Evolutionary conservation across 371 early-diverging fungal genomes (phyloP).

Genomic region (Mucor plumbeus): DNA sequence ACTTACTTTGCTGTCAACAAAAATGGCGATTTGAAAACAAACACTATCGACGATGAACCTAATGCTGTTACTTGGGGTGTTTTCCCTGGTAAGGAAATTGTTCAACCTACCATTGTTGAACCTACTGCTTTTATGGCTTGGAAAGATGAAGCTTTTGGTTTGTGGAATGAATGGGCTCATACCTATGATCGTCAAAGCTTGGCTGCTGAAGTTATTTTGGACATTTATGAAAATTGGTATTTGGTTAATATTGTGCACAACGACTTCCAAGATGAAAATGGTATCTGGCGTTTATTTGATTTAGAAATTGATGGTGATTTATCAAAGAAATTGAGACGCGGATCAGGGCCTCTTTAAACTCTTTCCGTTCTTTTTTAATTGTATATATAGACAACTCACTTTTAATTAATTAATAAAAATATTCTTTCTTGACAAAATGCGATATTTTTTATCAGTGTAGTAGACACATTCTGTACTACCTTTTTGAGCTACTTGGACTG

Average conservation of each 20-base stretch:
- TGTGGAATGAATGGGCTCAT: constrained; percentile 92
- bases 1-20: constrained; percentile 94
- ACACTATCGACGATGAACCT: constrained; percentile 82
- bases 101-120: constrained; percentile 97
- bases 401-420: too few species aligned
- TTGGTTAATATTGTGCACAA: constrained; percentile 96
- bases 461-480: too few species aligned
- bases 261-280: constrained; percentile 80
- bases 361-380: background rate
- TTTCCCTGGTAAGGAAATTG: constrained; percentile 96
- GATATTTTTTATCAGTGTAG: too few species aligned
- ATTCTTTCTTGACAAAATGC: too few species aligned
- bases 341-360: constrained; percentile 26
- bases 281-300: constrained; percentile 77
- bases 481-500: too few species aligned
- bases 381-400: constrained; percentile 3
- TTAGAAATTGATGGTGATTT: constrained; percentile 51
- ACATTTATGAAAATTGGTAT: constrained; percentile 84
- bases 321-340: constrained; percentile 36
- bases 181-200: constrained; percentile 71
- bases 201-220: constrained; percentile 65
- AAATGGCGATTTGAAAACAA: constrained; percentile 84
- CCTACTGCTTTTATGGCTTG: constrained; percentile 92
- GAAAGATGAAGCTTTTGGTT: constrained; percentile 96
- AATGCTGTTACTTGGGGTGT: constrained; percentile 99